Conservation (phyloP, 75 land plant species). For the Larix kaempferi region DNA sequence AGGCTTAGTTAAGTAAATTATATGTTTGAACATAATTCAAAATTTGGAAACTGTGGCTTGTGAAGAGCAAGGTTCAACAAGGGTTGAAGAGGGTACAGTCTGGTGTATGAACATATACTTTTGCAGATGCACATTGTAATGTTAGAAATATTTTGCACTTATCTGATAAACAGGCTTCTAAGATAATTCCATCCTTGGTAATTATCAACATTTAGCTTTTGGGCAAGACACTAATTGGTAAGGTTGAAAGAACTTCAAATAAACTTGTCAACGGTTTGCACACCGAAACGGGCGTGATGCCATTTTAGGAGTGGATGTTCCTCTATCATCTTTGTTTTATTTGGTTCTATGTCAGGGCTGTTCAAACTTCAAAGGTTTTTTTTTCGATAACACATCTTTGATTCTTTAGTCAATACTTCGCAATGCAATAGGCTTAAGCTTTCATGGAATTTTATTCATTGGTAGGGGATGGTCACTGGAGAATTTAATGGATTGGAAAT, state of each 20-base stretch:
- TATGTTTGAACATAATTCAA: background rate
- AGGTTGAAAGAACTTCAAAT: constrained; percentile 1
- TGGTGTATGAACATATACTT: background rate
- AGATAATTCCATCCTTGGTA: background rate
- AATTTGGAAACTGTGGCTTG: background rate
- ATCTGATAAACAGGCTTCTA: background rate
- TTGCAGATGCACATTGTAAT: background rate
- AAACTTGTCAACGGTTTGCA: background rate
- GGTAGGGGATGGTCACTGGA: no score
- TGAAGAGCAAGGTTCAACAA: background rate
- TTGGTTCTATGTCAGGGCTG: no score
- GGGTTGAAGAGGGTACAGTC: background rate
- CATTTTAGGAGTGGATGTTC: no score
- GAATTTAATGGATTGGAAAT: constrained; percentile 15
- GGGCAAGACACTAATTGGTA: background rate
- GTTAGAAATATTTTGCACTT: background rate
- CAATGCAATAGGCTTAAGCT: no score
- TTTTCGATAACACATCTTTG: no score
- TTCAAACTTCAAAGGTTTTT: no score
- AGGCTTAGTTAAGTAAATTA: background rate
- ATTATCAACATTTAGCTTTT: background rate
- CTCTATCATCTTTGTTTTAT: no score
- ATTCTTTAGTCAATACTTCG: no score
- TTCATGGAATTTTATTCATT: no score
- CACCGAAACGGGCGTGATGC: background rate